phyloP scores from a whole-genome alignment of 2,329 filamentous ascomycete genomes.

The Clonostachys rosea region DNA sequence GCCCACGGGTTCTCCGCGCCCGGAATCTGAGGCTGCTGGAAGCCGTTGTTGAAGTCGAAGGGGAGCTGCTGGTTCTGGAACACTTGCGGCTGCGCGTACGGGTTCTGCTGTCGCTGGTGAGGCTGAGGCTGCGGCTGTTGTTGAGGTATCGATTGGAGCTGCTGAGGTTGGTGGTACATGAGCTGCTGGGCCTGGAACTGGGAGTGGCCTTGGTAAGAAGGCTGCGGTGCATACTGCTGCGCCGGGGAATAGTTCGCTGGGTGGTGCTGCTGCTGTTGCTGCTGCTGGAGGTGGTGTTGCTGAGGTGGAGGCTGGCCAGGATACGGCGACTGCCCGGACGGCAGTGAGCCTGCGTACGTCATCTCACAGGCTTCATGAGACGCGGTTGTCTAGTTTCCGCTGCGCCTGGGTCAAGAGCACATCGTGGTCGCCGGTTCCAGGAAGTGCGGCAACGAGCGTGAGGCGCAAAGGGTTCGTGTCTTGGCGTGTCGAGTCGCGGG shows the following conservation, averaged over 20 bases:
- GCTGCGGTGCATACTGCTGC: conserved; percentile 8
- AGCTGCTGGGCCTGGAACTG: too few species aligned
- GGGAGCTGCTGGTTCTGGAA: conserved; percentile 7
- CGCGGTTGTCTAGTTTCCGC: too few species aligned
- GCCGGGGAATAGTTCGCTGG: conserved; percentile 15
- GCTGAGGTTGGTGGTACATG: background rate
- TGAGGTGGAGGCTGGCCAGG: conserved; percentile 10
- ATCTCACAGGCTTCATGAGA: conserved; percentile 20
- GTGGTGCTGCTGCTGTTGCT: conserved; percentile 20
- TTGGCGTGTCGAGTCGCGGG: too few species aligned
- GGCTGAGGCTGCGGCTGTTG: conserved; percentile 13
- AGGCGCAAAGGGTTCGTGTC: too few species aligned
- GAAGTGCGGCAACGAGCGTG: too few species aligned
- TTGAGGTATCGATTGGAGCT: conserved; percentile 15
- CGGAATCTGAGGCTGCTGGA: background rate
- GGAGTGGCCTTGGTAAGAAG: background rate
- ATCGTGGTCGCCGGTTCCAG: too few species aligned
- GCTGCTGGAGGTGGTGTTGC: conserved; percentile 11
- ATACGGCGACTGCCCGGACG: conserved; percentile 17
- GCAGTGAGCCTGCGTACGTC: conserved; percentile 25
- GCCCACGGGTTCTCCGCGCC: too few species aligned
- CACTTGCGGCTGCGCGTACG: conserved; percentile 5
- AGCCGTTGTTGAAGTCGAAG: conserved; percentile 11
- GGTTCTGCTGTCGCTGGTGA: conserved; percentile 12
- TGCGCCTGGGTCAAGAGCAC: too few species aligned